These are phyloP conservation scores for Magnolia officinalis DNA, from an alignment of 164 flowering plant genomes.

Conservation along the genomic window DNA sequence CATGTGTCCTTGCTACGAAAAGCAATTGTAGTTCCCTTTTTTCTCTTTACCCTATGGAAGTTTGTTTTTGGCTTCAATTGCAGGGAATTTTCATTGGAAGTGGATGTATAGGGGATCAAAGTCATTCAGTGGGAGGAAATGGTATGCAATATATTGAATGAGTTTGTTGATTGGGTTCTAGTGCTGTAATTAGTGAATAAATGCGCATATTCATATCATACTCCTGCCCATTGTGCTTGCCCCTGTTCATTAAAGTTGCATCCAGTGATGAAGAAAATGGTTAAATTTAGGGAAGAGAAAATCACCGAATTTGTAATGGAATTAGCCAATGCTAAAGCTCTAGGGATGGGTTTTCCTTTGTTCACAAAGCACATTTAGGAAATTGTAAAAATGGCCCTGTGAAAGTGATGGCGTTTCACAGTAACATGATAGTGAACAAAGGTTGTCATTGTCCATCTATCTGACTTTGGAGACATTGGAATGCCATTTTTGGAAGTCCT, in stretches of 20 bases:
- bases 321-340: too few species aligned
- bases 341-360: too few species aligned
- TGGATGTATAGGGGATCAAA: slow-evolving; percentile 50
- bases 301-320: too few species aligned
- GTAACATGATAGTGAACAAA: too few species aligned
- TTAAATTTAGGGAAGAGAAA: too few species aligned
- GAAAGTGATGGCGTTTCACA: too few species aligned
- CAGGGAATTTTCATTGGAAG: slow-evolving; percentile 59
- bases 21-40: not conserved
- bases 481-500: too few species aligned
- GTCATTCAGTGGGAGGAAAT: slow-evolving; percentile 43
- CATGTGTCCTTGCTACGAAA: not conserved
- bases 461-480: too few species aligned
- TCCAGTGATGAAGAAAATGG: not conserved
- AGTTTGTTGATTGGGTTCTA: not conserved
- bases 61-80: slow-evolving; percentile 7
- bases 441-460: too few species aligned
- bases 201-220: not conserved
- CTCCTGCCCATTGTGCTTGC: not conserved
- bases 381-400: too few species aligned
- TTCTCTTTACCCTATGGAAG: not conserved
- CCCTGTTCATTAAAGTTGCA: not conserved
- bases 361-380: too few species aligned
- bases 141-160: slow-evolving; percentile 32
- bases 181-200: not conserved